A percentile compares a stretch with the other conserved stretches of the same genome.
phyloP scores from a whole-genome alignment of 2,329 filamentous ascomycete species.

The Fusarium palustre region DNA sequence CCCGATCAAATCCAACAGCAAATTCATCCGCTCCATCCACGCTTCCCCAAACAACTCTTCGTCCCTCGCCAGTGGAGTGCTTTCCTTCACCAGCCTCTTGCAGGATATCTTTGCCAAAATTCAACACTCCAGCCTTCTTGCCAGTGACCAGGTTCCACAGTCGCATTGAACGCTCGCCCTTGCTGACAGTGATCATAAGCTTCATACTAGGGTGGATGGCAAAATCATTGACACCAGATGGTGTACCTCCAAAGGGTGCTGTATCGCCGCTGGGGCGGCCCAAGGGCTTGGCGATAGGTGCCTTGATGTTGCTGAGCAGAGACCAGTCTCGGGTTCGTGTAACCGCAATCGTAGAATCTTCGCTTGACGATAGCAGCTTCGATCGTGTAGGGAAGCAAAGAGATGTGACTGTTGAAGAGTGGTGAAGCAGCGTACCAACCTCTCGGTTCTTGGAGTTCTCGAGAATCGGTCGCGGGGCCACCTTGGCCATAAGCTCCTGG shows the following conservation, averaged over 20 bases:
- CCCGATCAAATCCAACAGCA: constrained; percentile 88
- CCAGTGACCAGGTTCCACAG: constrained; percentile 97
- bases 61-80: constrained; percentile 83
- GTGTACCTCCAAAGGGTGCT: constrained; percentile 81
- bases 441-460: constrained; percentile 91
- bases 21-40: constrained; percentile 82
- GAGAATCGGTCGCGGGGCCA: constrained; percentile 78
- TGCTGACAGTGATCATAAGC: constrained; percentile 92
- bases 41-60: constrained; percentile 82
- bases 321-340: constrained; percentile 91
- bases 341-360: constrained; percentile 92
- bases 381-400: constrained; percentile 85
- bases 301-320: constrained; percentile 87
- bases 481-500: constrained; percentile 71
- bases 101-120: constrained; percentile 80
- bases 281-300: constrained; percentile 81
- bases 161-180: constrained; percentile 90
- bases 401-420: constrained; percentile 82
- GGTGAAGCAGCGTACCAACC: constrained; percentile 87
- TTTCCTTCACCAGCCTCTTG: constrained; percentile 80
- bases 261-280: constrained; percentile 92
- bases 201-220: constrained; percentile 97
- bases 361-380: constrained; percentile 87
- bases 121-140: constrained; percentile 92
- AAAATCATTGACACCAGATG: constrained; percentile 93